Percentiles rank a stretch among this genome's conserved stretches.
Evolutionary conservation across 129 eudicot genomes (phyloP).

Genomic region (Saussurea involucrata): DNA sequence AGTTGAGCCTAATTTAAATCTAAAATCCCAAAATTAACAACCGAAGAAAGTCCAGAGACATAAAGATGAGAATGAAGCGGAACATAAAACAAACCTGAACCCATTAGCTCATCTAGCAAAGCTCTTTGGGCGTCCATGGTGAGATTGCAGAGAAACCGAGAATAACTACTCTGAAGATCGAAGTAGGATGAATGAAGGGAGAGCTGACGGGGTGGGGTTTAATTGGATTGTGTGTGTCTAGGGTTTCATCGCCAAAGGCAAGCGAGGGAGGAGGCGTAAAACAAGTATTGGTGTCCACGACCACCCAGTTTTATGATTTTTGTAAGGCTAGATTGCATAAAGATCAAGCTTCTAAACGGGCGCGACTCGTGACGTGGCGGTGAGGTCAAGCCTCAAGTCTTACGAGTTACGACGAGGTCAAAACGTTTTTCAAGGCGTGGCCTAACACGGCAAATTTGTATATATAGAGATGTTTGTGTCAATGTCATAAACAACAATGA

Average conservation of each 20-base stretch:
- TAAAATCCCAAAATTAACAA: neutral
- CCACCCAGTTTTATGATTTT: neutral
- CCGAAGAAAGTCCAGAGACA: neutral
- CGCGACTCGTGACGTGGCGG: too few species aligned
- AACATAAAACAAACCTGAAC: constrained; percentile 50
- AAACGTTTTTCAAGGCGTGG: too few species aligned
- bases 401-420: too few species aligned
- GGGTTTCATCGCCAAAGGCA: constrained; percentile 24
- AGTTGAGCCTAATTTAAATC: neutral
- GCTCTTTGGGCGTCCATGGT: constrained; percentile 98
- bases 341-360: too few species aligned
- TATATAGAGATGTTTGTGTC: too few species aligned
- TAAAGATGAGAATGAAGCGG: neutral
- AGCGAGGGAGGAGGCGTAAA: constrained; percentile 5
- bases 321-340: too few species aligned
- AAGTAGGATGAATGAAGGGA: neutral
- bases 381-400: too few species aligned
- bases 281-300: constrained; percentile 3
- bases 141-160: neutral
- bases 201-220: neutral
- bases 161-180: neutral
- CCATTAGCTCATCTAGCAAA: constrained; percentile 97
- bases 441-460: too few species aligned
- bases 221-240: constrained; percentile 12
- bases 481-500: too few species aligned